Percentiles rank a stretch among this genome's conserved stretches.
Evolutionary conservation across 352 stramenopile genomes (phyloP).

Genomic region (Thalassiosira hispida): DNA sequence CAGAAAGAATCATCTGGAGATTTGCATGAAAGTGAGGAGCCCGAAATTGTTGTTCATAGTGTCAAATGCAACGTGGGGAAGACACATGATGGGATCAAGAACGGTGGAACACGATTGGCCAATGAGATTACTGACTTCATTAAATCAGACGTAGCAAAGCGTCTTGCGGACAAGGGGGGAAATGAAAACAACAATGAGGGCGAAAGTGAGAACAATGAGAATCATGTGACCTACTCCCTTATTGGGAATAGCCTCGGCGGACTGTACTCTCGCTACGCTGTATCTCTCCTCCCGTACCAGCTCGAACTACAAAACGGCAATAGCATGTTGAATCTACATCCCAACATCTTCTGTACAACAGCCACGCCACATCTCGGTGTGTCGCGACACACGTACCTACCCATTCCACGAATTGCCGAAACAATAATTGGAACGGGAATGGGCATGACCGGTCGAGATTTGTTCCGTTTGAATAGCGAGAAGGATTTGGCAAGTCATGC

Average conservation of each 20-base stretch:
- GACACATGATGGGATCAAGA: constrained; percentile 49
- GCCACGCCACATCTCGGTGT: constrained; percentile 79
- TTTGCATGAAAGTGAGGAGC: not conserved
- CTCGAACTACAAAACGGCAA: constrained; percentile 17
- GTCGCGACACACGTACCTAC: constrained; percentile 74
- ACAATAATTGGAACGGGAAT: constrained; percentile 68
- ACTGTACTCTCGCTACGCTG: constrained; percentile 54
- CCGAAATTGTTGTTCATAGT: constrained; percentile 43
- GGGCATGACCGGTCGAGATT: constrained; percentile 68
- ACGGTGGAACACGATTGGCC: constrained; percentile 44
- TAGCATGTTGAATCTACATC: constrained; percentile 43
- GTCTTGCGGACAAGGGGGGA: not conserved
- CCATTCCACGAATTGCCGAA: constrained; percentile 71
- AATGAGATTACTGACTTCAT: constrained; percentile 54
- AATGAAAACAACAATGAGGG: not conserved
- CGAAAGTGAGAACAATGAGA: not conserved
- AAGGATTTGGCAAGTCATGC: not conserved
- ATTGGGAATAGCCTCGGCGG: constrained; percentile 58
- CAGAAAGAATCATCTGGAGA: constrained; percentile 1
- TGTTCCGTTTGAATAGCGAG: constrained; percentile 55
- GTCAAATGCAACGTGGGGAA: constrained; percentile 50
- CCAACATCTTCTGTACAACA: constrained; percentile 80
- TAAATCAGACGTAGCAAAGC: constrained; percentile 19
- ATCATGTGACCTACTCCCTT: constrained; percentile 51
- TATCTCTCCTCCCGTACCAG: constrained; percentile 63